These are phyloP conservation scores for Graphium sp. DNA, from an alignment of 2,329 filamentous ascomycete genomes.

Conservation along the genomic window DNA sequence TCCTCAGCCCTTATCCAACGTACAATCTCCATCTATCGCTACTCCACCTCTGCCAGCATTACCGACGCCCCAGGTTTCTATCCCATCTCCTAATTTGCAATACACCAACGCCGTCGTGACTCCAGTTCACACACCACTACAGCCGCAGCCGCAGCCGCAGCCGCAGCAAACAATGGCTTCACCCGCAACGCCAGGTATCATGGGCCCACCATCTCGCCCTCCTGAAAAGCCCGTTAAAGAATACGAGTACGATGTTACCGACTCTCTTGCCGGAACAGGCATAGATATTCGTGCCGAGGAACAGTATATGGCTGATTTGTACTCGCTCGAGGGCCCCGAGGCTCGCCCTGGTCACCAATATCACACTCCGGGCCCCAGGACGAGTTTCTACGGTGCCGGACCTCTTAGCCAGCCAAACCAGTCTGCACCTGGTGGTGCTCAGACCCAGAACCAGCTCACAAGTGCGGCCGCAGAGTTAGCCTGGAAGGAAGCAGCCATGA, in stretches of 20 bases:
- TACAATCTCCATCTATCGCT: conserved; percentile 4
- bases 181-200: conserved; percentile 11
- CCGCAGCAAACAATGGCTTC: conserved; percentile 5
- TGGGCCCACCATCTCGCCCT: conserved; percentile 44
- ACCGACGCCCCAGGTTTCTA: conserved; percentile 4
- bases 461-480: conserved; percentile 48
- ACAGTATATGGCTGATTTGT: conserved; percentile 57
- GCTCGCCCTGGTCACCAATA: conserved; percentile 25
- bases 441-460: conserved; percentile 45
- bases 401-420: conserved; percentile 43
- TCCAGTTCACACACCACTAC: conserved; percentile 10
- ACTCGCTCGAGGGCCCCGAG: conserved; percentile 31
- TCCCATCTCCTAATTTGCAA: too few relatives aligned
- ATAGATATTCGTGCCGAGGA: conserved; percentile 81
- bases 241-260: conserved; percentile 57
- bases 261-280: conserved; percentile 69
- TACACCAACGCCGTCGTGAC: too few relatives aligned
- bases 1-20: conserved; percentile 7
- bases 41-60: conserved; percentile 6
- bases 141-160: conserved; percentile 7
- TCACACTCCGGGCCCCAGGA: conserved; percentile 35
- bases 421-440: conserved; percentile 22
- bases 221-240: conserved; percentile 46
- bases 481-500: conserved; percentile 49
- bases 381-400: conserved; percentile 47